Percentiles rank a stretch among this genome's conserved stretches.
Conservation (phyloP, 1,284 basidiomycete genomes). For the Thecaphora frezii region DNA sequence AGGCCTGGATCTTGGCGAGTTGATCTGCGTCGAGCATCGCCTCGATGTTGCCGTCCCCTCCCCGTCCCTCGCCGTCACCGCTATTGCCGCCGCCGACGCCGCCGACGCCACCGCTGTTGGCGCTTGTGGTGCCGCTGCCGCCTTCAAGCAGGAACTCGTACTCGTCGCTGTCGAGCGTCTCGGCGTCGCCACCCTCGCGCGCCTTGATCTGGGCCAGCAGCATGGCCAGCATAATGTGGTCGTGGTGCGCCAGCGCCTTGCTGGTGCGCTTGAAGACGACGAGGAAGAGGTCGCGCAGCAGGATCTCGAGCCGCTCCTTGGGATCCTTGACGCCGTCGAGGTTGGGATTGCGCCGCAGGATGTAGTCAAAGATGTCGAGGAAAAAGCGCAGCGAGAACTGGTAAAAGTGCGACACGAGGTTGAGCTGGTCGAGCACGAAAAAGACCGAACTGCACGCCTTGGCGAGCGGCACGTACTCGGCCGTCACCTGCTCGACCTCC, state of each 20-base stretch:
- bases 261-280: conserved; percentile 87
- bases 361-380: conserved; percentile 95
- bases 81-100: conserved; percentile 58
- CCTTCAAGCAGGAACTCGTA: conserved; percentile 87
- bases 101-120: conserved; percentile 59
- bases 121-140: conserved; percentile 66
- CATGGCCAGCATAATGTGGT: conserved; percentile 87
- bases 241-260: conserved; percentile 83
- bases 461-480: conserved; percentile 89
- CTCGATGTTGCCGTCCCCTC: conserved; percentile 32
- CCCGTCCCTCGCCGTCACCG: conserved; percentile 42
- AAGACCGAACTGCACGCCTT: conserved; percentile 96
- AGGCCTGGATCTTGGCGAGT: conserved; percentile 63
- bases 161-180: conserved; percentile 72
- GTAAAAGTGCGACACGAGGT: conserved; percentile 95
- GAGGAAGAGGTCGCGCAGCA: conserved; percentile 89
- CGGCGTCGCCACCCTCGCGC: conserved; percentile 60
- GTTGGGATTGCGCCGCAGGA: conserved; percentile 87
- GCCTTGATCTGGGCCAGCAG: conserved; percentile 87
- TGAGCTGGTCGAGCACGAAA: conserved; percentile 93
- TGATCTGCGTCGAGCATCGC: conserved; percentile 65
- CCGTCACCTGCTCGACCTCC: conserved; percentile 92
- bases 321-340: conserved; percentile 77
- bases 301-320: conserved; percentile 73
- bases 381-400: conserved; percentile 98